phyloP scores from a whole-genome alignment of 2,329 filamentous ascomycete species.

The Cladorrhinum sp. region DNA sequence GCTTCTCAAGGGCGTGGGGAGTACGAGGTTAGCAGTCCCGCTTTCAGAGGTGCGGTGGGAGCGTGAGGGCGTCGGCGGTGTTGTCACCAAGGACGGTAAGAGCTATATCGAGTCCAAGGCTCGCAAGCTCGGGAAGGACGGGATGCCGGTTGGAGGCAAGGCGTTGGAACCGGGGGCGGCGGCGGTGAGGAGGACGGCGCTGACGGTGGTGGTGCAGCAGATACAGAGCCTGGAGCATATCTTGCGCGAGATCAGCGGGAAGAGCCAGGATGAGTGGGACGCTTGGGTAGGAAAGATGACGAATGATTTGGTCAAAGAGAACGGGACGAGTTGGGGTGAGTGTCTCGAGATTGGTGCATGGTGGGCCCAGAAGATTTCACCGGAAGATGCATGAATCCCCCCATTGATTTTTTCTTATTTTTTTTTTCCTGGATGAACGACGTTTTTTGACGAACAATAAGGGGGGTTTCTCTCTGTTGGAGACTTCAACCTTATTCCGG shows the following conservation, averaged over 20 bases:
- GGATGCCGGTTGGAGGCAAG: constrained; percentile 36
- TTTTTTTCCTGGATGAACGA: constrained; percentile 1
- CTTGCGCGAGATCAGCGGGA: constrained; percentile 76
- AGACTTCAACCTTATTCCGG: no score
- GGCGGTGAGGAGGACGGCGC: constrained; percentile 73
- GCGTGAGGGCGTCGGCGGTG: constrained; percentile 65
- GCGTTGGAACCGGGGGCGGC: constrained; percentile 65
- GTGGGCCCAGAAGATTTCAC: constrained; percentile 70
- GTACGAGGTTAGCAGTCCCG: constrained; percentile 79
- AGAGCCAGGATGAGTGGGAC: constrained; percentile 90
- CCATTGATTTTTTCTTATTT: not conserved
- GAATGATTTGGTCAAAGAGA: constrained; percentile 74
- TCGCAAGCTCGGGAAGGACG: constrained; percentile 40
- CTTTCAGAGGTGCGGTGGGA: constrained; percentile 86
- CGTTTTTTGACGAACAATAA: constrained; percentile 1
- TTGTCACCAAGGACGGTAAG: constrained; percentile 58
- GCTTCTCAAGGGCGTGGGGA: constrained; percentile 63
- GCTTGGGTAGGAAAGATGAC: constrained; percentile 86
- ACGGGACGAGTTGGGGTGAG: constrained; percentile 77
- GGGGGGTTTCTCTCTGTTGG: not conserved
- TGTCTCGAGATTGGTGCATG: constrained; percentile 85
- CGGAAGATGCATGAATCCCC: constrained; percentile 26
- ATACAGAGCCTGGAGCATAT: constrained; percentile 83
- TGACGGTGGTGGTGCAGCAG: constrained; percentile 76
- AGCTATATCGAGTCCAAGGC: constrained; percentile 55